phyloP scores from a whole-genome alignment of 441 rosid genomes.

The Mallotus japonicus region DNA sequence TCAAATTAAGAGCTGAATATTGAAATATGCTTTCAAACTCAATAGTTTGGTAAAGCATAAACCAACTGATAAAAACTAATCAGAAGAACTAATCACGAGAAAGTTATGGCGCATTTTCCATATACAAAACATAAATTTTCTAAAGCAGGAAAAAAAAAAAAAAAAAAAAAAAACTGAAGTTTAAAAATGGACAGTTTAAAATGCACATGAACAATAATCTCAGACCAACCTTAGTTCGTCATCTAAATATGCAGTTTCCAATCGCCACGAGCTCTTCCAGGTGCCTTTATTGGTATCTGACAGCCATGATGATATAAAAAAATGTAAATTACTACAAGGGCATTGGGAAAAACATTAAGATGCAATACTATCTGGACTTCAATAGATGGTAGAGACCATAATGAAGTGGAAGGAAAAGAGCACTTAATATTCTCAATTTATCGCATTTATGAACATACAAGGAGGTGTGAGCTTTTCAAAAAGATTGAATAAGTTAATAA shows the following conservation, averaged over 20 bases:
- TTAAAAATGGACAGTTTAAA: neutral
- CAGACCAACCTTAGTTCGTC: conserved; percentile 71
- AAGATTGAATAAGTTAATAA: neutral
- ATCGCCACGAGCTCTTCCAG: conserved; percentile 78
- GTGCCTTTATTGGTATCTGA: conserved; percentile 86
- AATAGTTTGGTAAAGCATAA: too few species aligned
- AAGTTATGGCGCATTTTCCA: too few species aligned
- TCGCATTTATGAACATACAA: too few species aligned
- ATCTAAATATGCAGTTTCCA: conserved; percentile 88
- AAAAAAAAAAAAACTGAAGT: neutral
- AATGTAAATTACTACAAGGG: neutral
- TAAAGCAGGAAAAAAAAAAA: neutral
- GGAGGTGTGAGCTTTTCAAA: neutral
- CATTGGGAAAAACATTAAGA: neutral
- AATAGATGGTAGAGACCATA: too few species aligned
- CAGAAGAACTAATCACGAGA: too few species aligned
- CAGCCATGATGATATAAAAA: conserved; percentile 8
- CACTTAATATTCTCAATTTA: too few species aligned
- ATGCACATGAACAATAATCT: neutral
- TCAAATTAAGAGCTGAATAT: too few species aligned
- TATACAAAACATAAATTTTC: neutral
- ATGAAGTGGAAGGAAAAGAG: too few species aligned
- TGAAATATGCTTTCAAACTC: too few species aligned
- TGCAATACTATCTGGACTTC: too few species aligned
- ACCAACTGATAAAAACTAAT: too few species aligned